Base-by-base conservation (phyloP, 169 alveolate species). In the Babesia bigemina region DNA sequence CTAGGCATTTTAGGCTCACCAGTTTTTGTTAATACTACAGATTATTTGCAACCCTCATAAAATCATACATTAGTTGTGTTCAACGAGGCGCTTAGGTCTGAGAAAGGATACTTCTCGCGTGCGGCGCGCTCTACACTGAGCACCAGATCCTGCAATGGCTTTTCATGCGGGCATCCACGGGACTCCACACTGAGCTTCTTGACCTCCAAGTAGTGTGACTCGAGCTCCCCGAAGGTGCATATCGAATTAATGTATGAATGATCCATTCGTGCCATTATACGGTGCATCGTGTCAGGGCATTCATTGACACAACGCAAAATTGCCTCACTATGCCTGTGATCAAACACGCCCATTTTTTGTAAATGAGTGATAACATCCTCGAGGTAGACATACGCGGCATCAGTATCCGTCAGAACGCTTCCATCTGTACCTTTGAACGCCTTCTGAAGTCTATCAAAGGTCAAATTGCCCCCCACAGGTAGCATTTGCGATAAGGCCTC, bases 251-350 rank as follows among this genome's bases (percentile, higher is more conserved):
- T 8, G 33, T 61, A 61, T 28, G 70, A 61, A 9, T 2, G 3
- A 36, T 42, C 50, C 2, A 33, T 42, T 21, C 26, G 11, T 8
- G 55, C 57, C 2, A 39, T 21, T 14, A 28, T 7, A 4, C n/a
- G 56, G 50, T 16, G n/a, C n/a, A 16, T 10, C 50, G 14, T 10
- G 50, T 45, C 50, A 45, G 66, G 47, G 19, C n/a, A n/a, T 13
- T 29, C 49, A 42, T 17, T 14, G 16, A 42, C 44, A 58, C 66
- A 58, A 11, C 26, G 44, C 53, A 53, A 12, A 2, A 67, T n/a
- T 9, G 76, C 76, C 48, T 67, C 65, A 36, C 76, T 4, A 22
- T 67, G 76, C 36, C 26, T 55, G 26, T 7, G 16, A 19, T 67
- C 76, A 47, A 17, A 29, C 2, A 67, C 42, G n/a, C 57, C 52